phyloP scores from a whole-genome alignment of 2,329 filamentous ascomycete genomes.

The Colletotrichum tanaceti region DNA sequence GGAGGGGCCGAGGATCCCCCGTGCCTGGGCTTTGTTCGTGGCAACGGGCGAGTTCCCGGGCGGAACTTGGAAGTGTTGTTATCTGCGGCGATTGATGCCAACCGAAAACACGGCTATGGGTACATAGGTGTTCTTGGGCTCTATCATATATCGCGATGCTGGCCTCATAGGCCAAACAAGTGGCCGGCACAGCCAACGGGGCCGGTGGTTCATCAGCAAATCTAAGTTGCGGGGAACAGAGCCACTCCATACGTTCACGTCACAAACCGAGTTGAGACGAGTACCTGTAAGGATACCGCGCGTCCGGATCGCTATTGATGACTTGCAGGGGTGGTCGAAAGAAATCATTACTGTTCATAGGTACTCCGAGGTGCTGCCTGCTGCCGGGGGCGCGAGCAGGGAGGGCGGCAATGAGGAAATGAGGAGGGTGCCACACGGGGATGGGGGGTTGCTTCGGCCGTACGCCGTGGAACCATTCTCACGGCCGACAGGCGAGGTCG shows the following conservation, averaged over 20 bases:
- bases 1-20: constrained; percentile 5
- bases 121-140: too few species aligned
- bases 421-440: constrained; percentile 5
- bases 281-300: neutral
- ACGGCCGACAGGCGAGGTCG: neutral
- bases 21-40: neutral
- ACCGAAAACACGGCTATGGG: too few species aligned
- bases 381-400: neutral
- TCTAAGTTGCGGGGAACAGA: constrained; percentile 32
- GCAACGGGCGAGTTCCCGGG: neutral
- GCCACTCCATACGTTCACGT: constrained; percentile 24
- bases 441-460: constrained; percentile 6
- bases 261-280: constrained; percentile 11
- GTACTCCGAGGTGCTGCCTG: neutral
- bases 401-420: neutral
- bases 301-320: constrained; percentile 2
- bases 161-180: neutral
- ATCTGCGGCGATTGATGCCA: neutral
- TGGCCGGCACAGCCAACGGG: constrained; percentile 3
- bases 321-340: constrained; percentile 12
- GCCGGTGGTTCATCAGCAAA: constrained; percentile 6
- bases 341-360: neutral
- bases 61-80: neutral
- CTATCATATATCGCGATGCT: too few species aligned
- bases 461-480: constrained; percentile 12